Conservation (phyloP, 2,329 filamentous ascomycete species). For the Neocucurbitaria cava region DNA sequence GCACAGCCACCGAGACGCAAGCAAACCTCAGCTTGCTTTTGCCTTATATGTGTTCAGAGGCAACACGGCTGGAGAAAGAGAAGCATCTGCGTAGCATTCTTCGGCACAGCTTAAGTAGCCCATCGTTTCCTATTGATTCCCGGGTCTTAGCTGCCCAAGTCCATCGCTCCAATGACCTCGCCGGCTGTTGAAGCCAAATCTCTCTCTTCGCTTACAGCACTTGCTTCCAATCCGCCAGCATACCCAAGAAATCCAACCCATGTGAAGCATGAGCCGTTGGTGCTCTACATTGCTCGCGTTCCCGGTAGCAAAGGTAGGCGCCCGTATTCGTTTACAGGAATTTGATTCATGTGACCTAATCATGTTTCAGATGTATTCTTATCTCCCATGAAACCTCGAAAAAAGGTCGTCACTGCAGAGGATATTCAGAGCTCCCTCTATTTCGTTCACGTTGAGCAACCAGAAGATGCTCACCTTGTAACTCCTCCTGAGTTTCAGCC, state of each 20-base stretch:
- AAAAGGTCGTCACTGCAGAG: constrained; percentile 86
- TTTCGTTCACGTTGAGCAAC: constrained; percentile 81
- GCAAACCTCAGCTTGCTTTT: constrained; percentile 30
- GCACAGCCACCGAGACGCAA: constrained; percentile 39
- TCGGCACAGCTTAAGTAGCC: constrained; percentile 10
- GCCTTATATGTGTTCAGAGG: constrained; percentile 23
- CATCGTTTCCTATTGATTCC: neutral
- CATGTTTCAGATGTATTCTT: constrained; percentile 78
- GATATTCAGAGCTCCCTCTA: constrained; percentile 90
- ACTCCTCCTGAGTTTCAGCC: constrained; percentile 19
- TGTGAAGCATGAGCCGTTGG: constrained; percentile 72
- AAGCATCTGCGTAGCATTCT: constrained; percentile 6
- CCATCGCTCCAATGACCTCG: constrained; percentile 35
- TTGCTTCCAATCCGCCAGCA: constrained; percentile 85
- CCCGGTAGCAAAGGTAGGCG: constrained; percentile 92
- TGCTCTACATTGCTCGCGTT: constrained; percentile 91
- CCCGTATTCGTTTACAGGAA: constrained; percentile 31
- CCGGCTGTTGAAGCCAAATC: constrained; percentile 77
- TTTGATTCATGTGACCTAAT: constrained; percentile 19
- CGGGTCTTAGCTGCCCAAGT: constrained; percentile 12
- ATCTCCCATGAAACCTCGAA: constrained; percentile 85
- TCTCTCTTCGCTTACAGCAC: constrained; percentile 76
- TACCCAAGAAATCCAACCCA: constrained; percentile 81
- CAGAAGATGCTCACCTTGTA: constrained; percentile 57
- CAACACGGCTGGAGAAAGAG: constrained; percentile 15